Evolutionary conservation across 2,329 filamentous ascomycete species (phyloP), one percentile per base, ranked within the genome.

Genomic region (Trichoderma gracile): DNA sequence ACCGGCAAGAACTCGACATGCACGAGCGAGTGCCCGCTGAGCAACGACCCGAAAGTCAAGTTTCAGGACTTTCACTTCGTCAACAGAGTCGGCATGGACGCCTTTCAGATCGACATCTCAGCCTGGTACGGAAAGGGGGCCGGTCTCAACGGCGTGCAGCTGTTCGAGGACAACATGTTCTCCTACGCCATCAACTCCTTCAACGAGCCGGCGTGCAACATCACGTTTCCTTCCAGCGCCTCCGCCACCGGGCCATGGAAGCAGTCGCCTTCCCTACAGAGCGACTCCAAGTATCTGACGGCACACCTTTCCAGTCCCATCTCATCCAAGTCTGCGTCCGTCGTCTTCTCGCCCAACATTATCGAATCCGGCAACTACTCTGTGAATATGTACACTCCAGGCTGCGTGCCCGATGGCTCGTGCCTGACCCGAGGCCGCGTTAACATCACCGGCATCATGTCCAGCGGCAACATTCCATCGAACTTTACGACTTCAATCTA

Each of bases 11-110:
- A 89, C 63, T 78, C 80, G 33, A 88, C 84, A 64, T 99, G 95
- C 78, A 92, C 93, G 60, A 89, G 87, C 67, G 84, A 86, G 72
- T 99, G 95, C 71, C 91, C 93, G n/a, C 83, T 99, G 54, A 92
- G 90, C 67, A 82, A 87, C 72, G 86, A 92, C 71, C 78, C 82
- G 19, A 84, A 82, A 6, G 75, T 88, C 56, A 76, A 82, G 57
- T 96, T 86, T 70, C 93, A 97, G 75, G 95, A 99, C 72, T 99
- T 98, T 74, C 84, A 87, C 69, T 97, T 99, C 71, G 91, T 97
- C 69, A 96, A 95, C 73, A 77, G 78, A 7, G 88, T 99, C 67
- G 92, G 92, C 60, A 97, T 98, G 93, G 89, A 90, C 73, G 84
- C 83, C 40, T 95, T 99, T 76, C 86, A 89, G 67, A 84, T 99